phyloP scores from a whole-genome alignment of 2,329 filamentous ascomycete species.

The Harringtonia lauricola region DNA sequence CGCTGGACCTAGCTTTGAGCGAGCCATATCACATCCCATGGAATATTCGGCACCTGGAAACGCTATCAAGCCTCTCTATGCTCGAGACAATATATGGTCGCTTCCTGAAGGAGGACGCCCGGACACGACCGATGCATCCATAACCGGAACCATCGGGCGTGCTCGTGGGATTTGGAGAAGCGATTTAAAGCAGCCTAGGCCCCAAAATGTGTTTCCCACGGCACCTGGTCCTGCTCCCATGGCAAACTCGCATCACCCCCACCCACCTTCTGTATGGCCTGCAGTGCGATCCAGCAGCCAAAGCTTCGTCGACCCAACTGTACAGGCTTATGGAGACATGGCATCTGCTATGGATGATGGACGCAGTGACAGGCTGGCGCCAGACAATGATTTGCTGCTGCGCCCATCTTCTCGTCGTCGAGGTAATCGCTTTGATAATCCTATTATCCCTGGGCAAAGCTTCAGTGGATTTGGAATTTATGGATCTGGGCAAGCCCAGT shows the following conservation, averaged over 20 bases:
- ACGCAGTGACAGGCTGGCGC: slow-evolving; percentile 33
- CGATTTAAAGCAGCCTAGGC: slow-evolving; percentile 29
- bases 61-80: slow-evolving; percentile 25
- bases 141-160: slow-evolving; percentile 22
- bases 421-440: slow-evolving; percentile 33
- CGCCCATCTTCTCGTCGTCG: slow-evolving; percentile 32
- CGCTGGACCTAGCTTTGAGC: not conserved
- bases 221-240: slow-evolving; percentile 16
- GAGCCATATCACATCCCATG: slow-evolving; percentile 5
- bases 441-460: slow-evolving; percentile 17
- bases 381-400: slow-evolving; percentile 36
- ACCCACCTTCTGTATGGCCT: slow-evolving; percentile 34
- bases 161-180: slow-evolving; percentile 8
- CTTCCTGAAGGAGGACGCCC: slow-evolving; percentile 42
- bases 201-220: slow-evolving; percentile 17
- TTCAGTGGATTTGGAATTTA: slow-evolving; percentile 26
- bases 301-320: slow-evolving; percentile 25
- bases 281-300: slow-evolving; percentile 27
- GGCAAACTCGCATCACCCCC: slow-evolving; percentile 19
- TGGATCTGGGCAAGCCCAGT: slow-evolving; percentile 19
- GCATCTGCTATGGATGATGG: slow-evolving; percentile 26
- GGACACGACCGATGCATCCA: slow-evolving; percentile 44
- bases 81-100: slow-evolving; percentile 39
- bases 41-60: slow-evolving; percentile 11
- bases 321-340: slow-evolving; percentile 20